Percentiles rank a stretch among this genome's conserved stretches.
These are phyloP conservation scores for Celoporthe dispersa DNA, from an alignment of 2,329 filamentous ascomycete species.

Conservation along the genomic window DNA sequence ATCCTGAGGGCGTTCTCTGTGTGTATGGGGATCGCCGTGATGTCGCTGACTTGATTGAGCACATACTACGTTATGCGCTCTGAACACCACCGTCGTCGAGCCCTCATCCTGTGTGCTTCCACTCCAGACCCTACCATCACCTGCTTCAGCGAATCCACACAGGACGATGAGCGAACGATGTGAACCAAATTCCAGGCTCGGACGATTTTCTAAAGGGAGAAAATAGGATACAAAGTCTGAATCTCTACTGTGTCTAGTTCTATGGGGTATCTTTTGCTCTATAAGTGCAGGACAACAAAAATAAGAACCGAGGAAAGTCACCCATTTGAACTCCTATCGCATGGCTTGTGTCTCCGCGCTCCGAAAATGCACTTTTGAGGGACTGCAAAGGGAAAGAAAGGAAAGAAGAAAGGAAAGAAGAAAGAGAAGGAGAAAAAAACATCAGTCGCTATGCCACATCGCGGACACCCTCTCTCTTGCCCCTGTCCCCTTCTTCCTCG, in stretches of 20 bases:
- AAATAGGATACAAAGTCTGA: not conserved
- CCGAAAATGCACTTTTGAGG: not conserved
- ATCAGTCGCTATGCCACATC: not conserved
- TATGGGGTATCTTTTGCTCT: slow-evolving; percentile 3
- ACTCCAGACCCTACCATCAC: too few relatives aligned
- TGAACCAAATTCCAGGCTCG: not conserved
- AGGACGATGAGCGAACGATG: not conserved
- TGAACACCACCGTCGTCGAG: not conserved
- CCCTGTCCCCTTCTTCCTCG: not conserved
- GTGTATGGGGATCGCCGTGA: too few relatives aligned
- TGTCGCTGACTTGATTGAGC: too few relatives aligned
- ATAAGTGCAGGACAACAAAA: not conserved
- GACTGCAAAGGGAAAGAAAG: not conserved
- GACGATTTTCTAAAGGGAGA: not conserved
- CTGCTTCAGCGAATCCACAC: not conserved
- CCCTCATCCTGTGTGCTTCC: not conserved
- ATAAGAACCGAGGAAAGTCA: not conserved
- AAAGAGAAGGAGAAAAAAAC: not conserved
- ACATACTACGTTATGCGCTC: not conserved
- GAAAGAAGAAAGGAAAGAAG: not conserved
- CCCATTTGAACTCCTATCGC: not conserved
- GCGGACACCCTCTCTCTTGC: not conserved
- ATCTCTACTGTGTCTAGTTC: slow-evolving; percentile 4
- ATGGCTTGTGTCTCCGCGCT: not conserved
- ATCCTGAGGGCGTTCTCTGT: not conserved